Evolutionary conservation across 345 rosid genomes (phyloP).

Genomic region (Kernera saxatilis): DNA sequence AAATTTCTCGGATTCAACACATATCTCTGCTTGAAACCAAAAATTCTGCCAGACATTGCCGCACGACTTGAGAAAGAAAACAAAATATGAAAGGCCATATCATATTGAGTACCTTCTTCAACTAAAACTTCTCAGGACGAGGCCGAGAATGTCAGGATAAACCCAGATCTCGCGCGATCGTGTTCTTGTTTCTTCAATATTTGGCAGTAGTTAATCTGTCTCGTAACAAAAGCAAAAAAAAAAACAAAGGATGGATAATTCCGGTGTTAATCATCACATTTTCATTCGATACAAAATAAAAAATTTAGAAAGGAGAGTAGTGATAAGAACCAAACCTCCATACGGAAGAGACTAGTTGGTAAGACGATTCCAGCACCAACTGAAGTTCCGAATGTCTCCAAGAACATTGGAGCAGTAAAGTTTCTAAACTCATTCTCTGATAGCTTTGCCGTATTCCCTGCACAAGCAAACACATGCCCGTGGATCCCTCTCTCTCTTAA

Average conservation of each 20-base stretch:
- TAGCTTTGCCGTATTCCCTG: conserved; percentile 75
- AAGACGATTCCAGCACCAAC: conserved; percentile 84
- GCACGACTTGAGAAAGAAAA: not conserved
- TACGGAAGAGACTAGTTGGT: conserved; percentile 70
- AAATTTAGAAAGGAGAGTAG: not conserved
- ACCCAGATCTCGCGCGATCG: conserved; percentile 56
- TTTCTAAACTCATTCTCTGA: conserved; percentile 63
- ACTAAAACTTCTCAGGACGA: conserved; percentile 21
- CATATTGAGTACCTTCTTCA: conserved; percentile 11
- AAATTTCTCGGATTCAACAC: not conserved
- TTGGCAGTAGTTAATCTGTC: conserved; percentile 67
- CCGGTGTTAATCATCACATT: not conserved
- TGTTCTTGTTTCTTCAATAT: conserved; percentile 51
- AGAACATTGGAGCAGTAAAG: conserved; percentile 49
- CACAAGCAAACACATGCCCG: conserved; percentile 79
- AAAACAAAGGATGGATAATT: not conserved
- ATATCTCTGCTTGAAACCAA: not conserved
- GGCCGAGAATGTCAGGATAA: conserved; percentile 52
- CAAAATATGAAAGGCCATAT: not conserved
- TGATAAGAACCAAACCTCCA: conserved; percentile 61
- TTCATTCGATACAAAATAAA: not conserved
- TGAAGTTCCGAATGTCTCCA: conserved; percentile 61
- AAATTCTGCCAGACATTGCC: not conserved
- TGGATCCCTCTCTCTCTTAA: conserved; percentile 81
- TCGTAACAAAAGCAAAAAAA: conserved; percentile 9